These are phyloP conservation scores for Pyrus hybrid DNA, from an alignment of 331 rosid genomes.

Conservation along the genomic window DNA sequence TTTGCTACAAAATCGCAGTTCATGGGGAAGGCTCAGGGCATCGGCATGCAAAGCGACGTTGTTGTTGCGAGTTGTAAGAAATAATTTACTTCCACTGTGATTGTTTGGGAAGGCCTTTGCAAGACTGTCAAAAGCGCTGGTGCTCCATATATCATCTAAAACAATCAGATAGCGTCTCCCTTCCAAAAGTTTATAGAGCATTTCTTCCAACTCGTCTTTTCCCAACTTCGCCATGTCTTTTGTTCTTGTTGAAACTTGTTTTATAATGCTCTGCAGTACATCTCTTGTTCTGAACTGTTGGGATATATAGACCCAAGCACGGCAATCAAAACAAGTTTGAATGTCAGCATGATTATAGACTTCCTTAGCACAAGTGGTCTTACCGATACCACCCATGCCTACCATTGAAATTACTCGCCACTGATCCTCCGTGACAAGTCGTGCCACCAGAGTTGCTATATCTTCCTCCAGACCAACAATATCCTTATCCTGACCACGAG, in stretches of 20 bases:
- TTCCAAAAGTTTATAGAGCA: constrained; percentile 22
- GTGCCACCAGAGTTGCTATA: background rate
- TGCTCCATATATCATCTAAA: constrained; percentile 55
- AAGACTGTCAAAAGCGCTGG: constrained; percentile 35
- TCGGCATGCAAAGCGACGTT: background rate
- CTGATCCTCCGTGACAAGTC: background rate
- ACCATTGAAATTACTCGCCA: background rate
- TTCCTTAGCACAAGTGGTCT: constrained; percentile 6
- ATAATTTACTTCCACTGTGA: background rate
- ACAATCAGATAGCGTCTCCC: constrained; percentile 39
- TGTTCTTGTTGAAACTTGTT: background rate
- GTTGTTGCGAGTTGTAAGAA: constrained; percentile 1
- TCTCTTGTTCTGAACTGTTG: background rate
- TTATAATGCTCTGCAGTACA: background rate
- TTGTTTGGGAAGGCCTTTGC: background rate
- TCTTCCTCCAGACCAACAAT: constrained; percentile 9
- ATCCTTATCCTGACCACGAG: constrained; percentile 4
- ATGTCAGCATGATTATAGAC: constrained; percentile 4
- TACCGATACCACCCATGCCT: constrained; percentile 15
- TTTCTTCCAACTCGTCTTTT: constrained; percentile 2
- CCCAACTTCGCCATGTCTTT: background rate
- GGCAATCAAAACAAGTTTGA: background rate
- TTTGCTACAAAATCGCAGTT: background rate
- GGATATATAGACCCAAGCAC: constrained; percentile 10
- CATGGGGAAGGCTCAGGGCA: background rate